Percentiles rank a stretch among this genome's conserved stretches.
These are phyloP conservation scores for Graphiopsis chlorocephala DNA, from an alignment of 2,329 filamentous ascomycete genomes.

Conservation along the genomic window DNA sequence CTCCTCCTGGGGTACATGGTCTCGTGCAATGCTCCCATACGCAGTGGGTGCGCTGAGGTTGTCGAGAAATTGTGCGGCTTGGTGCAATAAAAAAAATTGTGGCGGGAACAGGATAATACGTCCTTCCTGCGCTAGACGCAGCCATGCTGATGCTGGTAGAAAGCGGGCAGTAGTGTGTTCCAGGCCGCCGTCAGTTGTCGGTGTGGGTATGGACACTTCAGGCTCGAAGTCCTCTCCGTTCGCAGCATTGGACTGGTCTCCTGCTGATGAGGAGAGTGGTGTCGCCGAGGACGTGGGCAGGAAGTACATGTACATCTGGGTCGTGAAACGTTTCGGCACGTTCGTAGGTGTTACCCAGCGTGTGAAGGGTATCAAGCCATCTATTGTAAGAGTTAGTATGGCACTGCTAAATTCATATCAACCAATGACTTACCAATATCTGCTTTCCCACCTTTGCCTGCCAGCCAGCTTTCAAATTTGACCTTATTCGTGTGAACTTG, in stretches of 20 bases:
- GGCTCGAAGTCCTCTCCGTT: constrained; percentile 27
- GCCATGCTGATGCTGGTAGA: constrained; percentile 66
- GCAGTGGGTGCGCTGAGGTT: constrained; percentile 29
- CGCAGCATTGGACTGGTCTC: constrained; percentile 18
- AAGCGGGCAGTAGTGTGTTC: constrained; percentile 77
- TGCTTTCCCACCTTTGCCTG: constrained; percentile 54
- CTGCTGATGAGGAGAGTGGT: constrained; percentile 20
- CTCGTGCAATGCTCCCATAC: constrained; percentile 29
- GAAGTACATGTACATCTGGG: constrained; percentile 96
- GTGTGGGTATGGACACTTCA: constrained; percentile 62
- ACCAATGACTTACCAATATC: constrained; percentile 59
- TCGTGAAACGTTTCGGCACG: constrained; percentile 76
- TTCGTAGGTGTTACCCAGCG: constrained; percentile 83
- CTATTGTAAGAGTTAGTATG: constrained; percentile 35
- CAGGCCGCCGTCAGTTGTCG: constrained; percentile 67
- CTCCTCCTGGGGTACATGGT: constrained; percentile 32
- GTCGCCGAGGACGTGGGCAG: constrained; percentile 55
- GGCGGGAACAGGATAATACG: constrained; percentile 86
- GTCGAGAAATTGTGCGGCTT: constrained; percentile 40
- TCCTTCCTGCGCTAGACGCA: constrained; percentile 59
- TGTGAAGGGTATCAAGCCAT: constrained; percentile 75
- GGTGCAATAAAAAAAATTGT: constrained; percentile 70
- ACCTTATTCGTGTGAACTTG: constrained; percentile 65
- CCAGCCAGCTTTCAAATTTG: constrained; percentile 66
- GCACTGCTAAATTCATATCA: not conserved